Evolutionary conservation across 1,284 basidiomycete species (phyloP), one percentile per base, ranked within the genome.

Genomic region (Apiotrichum akiyoshidainum): DNA sequence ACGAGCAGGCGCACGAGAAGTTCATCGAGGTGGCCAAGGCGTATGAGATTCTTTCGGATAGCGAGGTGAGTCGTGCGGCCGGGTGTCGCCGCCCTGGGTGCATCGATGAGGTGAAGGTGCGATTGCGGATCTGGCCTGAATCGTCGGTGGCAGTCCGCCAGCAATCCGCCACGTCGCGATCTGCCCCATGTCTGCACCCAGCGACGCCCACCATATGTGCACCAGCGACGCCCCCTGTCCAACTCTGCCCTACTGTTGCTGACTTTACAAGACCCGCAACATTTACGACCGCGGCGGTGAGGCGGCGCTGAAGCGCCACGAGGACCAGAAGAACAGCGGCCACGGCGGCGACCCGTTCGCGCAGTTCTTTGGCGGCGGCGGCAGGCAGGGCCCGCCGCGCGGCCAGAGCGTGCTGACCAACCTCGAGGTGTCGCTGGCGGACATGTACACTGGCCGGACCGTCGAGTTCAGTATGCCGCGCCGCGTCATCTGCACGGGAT

Each of bases 281-380:
- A 90, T 95, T 64, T 97, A 96, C 77, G 93, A 97, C 74, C 83
- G 87, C 58, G 86, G 91, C 78, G 93, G 93, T 63, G 91, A 95
- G 83, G 91, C 93, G 73, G 92, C 91, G 8, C 77, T 96, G 58
- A 90, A 90, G 76, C 88, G 89, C 42, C 90, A 92, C 64, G 77
- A 78, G 58, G 74, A 75, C 48, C 88, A 91, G 61, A 75, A 78
- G 85, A 85, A 82, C 58, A 81, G 44, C 26, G 26, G 26, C 90
- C 94, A 71, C 90, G 52, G 92, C n/a, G 91, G 95, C 72, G 93
- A 96, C 72, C 84, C 95, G 68, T 97, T 97, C 78, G 85, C 88
- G 42, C 87, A 81, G 68, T 95, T 96, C 82, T 97, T 97, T 69
- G 92, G 92, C 63, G 80, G 81, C 41, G 80, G 81, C 41, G 83